Base-by-base conservation (phyloP, 2,329 filamentous ascomycete species). In the Lithohypha guttulata region DNA sequence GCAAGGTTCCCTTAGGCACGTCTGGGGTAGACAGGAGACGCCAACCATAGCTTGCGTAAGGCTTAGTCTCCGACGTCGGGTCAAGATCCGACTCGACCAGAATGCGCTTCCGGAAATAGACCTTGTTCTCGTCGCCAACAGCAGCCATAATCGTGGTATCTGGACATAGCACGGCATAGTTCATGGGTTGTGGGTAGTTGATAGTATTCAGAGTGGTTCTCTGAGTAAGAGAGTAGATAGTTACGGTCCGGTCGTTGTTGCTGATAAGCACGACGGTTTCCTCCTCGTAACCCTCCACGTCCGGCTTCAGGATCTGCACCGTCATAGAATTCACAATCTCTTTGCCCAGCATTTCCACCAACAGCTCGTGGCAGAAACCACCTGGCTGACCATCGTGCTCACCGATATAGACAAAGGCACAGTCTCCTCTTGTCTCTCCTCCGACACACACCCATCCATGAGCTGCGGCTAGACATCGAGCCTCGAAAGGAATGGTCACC, bases 241-340 rank as follows among this genome's bases (percentile, higher is more conserved):
- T 80, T 41, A 96, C 82, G 1, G 83, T 85, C 56, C 79, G 81
- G 63, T 96, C 91, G 57, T 98, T 98, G 63, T 95, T 95, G 77
- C 53, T 95, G 9, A 28, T 28, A 4, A 28, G 9, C 6, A 10
- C 26, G 26, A 28, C 26, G 26, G 15, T 14, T 10, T 28, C 26
- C 9, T 28, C 26, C 26, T 28, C 15, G 26, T 28, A 28, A 14
- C 26, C 4, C 11, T 10, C 26, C 11, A 2, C 53, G 51, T 8
- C 60, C 57, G 36, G 65, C 19, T 26, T 60, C 25, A 75, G 59
- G 26, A 69, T 70, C 59, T 79, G 74, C 46, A 81, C 69, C 2
- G 73, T 76, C 47, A 80, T 75, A 2, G 76, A 79, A 55, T 81
- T 81, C 44, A 80, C 74, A 51, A 79, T 80, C 40, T 69, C 70